phyloP scores from a whole-genome alignment of 768 basidiomycete species.

The Boletus sp. region DNA sequence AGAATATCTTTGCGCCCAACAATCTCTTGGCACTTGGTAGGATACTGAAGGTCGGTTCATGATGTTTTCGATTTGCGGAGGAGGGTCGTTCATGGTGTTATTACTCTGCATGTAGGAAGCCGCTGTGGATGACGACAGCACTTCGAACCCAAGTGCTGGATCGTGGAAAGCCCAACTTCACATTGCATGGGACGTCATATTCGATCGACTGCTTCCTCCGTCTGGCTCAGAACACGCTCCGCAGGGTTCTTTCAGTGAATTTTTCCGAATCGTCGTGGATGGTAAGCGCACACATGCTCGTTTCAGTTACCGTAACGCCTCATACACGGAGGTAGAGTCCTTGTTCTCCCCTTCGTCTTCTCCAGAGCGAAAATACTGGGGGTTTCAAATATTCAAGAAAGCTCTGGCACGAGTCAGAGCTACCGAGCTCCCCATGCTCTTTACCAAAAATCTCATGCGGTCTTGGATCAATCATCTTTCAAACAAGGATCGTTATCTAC shows the following conservation, averaged over 20 bases:
- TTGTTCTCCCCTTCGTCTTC: conserved; percentile 84
- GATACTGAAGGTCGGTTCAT: conserved; percentile 68
- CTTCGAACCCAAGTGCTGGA: conserved; percentile 47
- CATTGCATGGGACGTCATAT: conserved; percentile 83
- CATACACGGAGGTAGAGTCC: conserved; percentile 53
- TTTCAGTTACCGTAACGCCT: neutral
- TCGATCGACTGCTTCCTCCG: conserved; percentile 67
- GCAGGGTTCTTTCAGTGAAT: conserved; percentile 79
- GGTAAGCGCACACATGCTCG: conserved; percentile 46
- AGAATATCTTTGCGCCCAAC: conserved; percentile 60
- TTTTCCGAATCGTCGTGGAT: conserved; percentile 89
- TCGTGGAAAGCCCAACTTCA: conserved; percentile 90
- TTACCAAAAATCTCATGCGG: conserved; percentile 94
- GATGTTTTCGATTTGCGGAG: neutral
- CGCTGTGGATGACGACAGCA: conserved; percentile 51
- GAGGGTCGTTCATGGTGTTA: conserved; percentile 7
- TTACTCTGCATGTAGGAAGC: conserved; percentile 47
- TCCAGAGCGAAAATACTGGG: conserved; percentile 88
- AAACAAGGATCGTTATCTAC: conserved; percentile 80
- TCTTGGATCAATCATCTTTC: conserved; percentile 96
- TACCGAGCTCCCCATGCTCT: conserved; percentile 75
- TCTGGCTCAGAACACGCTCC: conserved; percentile 31
- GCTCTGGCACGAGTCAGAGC: conserved; percentile 65
- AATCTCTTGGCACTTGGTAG: conserved; percentile 73
- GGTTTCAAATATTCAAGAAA: conserved; percentile 87